A percentile compares a stretch with the other conserved stretches of the same genome.
Evolutionary conservation across 169 alveolate species (phyloP).

Genomic region (Haemoproteus tartakovskyi): DNA sequence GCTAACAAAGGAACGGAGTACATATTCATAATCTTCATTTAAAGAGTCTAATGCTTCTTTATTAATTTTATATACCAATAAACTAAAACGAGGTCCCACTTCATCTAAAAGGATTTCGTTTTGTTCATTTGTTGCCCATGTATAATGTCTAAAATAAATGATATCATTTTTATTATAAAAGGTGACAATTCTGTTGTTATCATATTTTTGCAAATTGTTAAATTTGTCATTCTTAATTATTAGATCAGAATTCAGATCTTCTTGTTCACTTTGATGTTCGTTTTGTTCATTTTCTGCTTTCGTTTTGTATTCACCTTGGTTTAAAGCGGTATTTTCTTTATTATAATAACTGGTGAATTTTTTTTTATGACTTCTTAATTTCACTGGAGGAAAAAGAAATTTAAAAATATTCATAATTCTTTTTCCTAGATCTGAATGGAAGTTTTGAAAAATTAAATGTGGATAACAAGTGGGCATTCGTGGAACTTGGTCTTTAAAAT

Average conservation of each 20-base stretch:
- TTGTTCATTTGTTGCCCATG: conserved; percentile 81
- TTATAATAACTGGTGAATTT: not conserved
- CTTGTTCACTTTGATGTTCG: conserved; percentile 3
- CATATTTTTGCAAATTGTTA: conserved; percentile 68
- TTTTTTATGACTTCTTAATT: conserved; percentile 66
- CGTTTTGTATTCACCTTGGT: not conserved
- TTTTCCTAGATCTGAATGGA: conserved; percentile 89
- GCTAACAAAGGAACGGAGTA: conserved; percentile 96
- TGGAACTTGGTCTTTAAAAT: conserved; percentile 92
- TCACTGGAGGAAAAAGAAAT: conserved; percentile 90
- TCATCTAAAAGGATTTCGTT: conserved; percentile 87
- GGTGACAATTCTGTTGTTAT: conserved; percentile 89
- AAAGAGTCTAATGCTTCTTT: conserved; percentile 96
- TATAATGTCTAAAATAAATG: conserved; percentile 92
- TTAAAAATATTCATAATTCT: conserved; percentile 90
- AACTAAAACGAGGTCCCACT: conserved; percentile 94
- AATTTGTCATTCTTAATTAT: conserved; percentile 40
- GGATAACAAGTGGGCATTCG: conserved; percentile 95
- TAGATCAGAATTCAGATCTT: conserved; percentile 8
- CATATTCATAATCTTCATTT: conserved; percentile 96
- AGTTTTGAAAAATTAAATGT: conserved; percentile 95
- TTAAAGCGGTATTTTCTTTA: not conserved
- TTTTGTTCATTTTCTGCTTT: not conserved
- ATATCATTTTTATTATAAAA: conserved; percentile 90
- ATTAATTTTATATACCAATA: conserved; percentile 92